These are phyloP conservation scores for Skeletonema potamos DNA, from an alignment of 108 stramenopile genomes.

Conservation along the genomic window DNA sequence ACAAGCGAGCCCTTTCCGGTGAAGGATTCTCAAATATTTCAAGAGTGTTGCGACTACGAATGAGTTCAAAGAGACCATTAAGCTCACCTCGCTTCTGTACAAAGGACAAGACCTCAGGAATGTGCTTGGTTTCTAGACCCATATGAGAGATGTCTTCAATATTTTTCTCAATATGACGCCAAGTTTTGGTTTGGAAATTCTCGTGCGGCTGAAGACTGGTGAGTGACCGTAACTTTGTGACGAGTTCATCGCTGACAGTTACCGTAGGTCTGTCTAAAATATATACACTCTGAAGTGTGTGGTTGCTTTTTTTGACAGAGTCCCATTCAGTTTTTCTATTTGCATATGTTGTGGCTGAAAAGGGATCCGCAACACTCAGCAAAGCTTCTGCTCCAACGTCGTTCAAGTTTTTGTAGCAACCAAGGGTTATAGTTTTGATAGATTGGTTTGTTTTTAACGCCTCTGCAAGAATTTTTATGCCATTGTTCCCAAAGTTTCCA, in stretches of 20 bases:
- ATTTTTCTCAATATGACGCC: slow-evolving; percentile 19
- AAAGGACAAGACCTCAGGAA: slow-evolving; percentile 28
- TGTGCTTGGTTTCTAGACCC: slow-evolving; percentile 16
- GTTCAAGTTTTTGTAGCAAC: slow-evolving; percentile 13
- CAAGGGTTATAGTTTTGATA: slow-evolving; percentile 28
- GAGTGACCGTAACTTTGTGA: slow-evolving; percentile 15
- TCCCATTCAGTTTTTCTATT: slow-evolving; percentile 11
- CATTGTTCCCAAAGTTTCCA: slow-evolving; percentile 34
- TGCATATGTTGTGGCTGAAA: not conserved
- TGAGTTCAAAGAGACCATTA: slow-evolving; percentile 12
- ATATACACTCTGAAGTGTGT: slow-evolving; percentile 32
- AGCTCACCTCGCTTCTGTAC: slow-evolving; percentile 21
- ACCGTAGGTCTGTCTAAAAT: slow-evolving; percentile 15
- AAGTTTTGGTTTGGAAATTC: slow-evolving; percentile 30
- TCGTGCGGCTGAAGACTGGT: slow-evolving; percentile 6
- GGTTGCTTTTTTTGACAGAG: slow-evolving; percentile 20
- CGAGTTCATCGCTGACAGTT: slow-evolving; percentile 8
- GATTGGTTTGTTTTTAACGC: slow-evolving; percentile 26
- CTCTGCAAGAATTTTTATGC: slow-evolving; percentile 29
- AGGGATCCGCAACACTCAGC: not conserved
- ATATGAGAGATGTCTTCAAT: slow-evolving; percentile 28
- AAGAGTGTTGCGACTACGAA: slow-evolving; percentile 16
- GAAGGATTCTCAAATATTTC: slow-evolving; percentile 21
- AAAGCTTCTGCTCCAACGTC: slow-evolving; percentile 8
- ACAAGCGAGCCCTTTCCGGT: slow-evolving; percentile 35